These are phyloP conservation scores for Pichia deserticola DNA, from an alignment of 805 yeast species.

Conservation along the genomic window DNA sequence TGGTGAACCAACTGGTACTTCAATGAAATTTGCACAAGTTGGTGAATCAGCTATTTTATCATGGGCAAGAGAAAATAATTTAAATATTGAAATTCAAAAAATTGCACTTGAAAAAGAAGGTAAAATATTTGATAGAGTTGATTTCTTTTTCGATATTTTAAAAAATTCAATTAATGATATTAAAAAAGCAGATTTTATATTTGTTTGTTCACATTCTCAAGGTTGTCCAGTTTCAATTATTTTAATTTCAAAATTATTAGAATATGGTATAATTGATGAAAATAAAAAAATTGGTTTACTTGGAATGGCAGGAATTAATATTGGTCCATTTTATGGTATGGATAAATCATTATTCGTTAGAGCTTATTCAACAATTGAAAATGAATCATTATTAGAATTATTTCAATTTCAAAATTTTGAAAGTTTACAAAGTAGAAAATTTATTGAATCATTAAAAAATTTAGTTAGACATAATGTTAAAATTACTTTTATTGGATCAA, in stretches of 20 bases:
- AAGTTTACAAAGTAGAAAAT: conserved; percentile 63
- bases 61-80: conserved; percentile 49
- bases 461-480: conserved; percentile 68
- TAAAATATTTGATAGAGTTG: conserved; percentile 77
- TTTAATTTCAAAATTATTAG: conserved; percentile 64
- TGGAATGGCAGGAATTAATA: conserved; percentile 93
- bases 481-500: conserved; percentile 75
- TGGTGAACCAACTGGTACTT: conserved; percentile 96
- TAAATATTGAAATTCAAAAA: conserved; percentile 60
- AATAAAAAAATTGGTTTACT: conserved; percentile 56
- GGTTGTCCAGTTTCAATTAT: conserved; percentile 90
- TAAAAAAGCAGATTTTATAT: conserved; percentile 68
- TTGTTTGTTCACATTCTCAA: conserved; percentile 91
- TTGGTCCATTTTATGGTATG: conserved; percentile 89
- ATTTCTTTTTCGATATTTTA: conserved; percentile 66
- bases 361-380: conserved; percentile 87
- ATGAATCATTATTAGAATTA: conserved; percentile 75
- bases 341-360: conserved; percentile 78
- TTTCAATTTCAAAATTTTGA: conserved; percentile 81
- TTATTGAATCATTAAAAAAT: conserved; percentile 56
- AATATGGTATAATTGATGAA: conserved; percentile 41
- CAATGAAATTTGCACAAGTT: conserved; percentile 80
- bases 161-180: conserved; percentile 49
- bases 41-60: conserved; percentile 72
- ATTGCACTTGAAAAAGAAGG: conserved; percentile 95